A percentile compares a stretch with the other conserved stretches of the same genome.
Evolutionary conservation across 306 rosid genomes (phyloP).

Genomic region (Hippophae rhamnoides): DNA sequence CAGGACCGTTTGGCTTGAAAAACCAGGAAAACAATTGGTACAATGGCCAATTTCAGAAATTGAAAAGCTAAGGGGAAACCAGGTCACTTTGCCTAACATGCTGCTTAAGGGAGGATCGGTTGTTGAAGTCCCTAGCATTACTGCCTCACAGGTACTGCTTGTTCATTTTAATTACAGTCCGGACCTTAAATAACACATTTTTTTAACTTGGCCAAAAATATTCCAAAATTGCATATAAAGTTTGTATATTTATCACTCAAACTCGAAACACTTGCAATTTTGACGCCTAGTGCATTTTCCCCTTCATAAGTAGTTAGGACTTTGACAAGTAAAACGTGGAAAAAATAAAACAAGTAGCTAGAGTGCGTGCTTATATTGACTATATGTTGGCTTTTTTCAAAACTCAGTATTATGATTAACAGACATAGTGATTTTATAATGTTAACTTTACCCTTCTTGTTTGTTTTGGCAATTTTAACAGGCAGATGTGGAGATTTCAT

Average conservation of each 20-base stretch:
- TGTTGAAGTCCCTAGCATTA: slow-evolving; percentile 39
- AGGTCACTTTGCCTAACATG: slow-evolving; percentile 26
- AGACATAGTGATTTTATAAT: not conserved
- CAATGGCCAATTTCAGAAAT: slow-evolving; percentile 72
- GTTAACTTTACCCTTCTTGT: not conserved
- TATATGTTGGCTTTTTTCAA: not conserved
- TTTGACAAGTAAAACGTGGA: no score
- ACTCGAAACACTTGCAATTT: no score
- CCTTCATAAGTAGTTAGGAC: no score
- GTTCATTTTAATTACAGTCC: not conserved
- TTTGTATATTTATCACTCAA: no score
- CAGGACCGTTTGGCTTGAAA: slow-evolving; percentile 51
- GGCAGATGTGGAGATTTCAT: slow-evolving; percentile 72
- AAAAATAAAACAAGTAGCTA: no score
- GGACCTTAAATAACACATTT: not conserved
- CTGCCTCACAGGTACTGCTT: slow-evolving; percentile 39
- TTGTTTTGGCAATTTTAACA: slow-evolving; percentile 8
- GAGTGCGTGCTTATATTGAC: no score
- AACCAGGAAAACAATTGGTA: slow-evolving; percentile 53
- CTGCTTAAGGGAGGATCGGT: slow-evolving; percentile 36
- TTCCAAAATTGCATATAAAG: no score
- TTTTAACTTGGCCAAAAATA: not conserved
- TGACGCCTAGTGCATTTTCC: no score
- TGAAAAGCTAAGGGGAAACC: slow-evolving; percentile 40
- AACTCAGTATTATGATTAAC: not conserved